Evolutionary conservation across 345 rosid species (phyloP), one percentile per base, ranked within the genome.

Genomic region (Linum trigynum): DNA sequence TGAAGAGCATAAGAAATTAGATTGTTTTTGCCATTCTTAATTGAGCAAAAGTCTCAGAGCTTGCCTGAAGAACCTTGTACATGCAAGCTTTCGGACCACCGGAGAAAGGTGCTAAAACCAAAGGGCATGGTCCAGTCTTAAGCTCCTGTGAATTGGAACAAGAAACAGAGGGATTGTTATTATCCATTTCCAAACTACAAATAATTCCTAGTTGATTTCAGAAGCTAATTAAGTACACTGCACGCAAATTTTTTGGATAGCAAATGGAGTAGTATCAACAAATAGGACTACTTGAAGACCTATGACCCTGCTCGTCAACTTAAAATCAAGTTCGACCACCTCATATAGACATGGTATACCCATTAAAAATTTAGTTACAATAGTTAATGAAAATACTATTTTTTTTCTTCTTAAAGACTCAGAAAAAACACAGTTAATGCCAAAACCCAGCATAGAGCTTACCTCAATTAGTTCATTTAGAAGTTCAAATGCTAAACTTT

Each of bases 31-130:
- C 5, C 36, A 39, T 12, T 48, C 38, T 67, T 40, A 55, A 43
- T 39, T 1, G 23, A 45, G 39, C 12, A 38, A 36, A 35, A 2
- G 48, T 38, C 53, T 56, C 43, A 17, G 45, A 43, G 61, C 14
- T 69, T 85, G 88, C 99, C 92, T 90, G 95, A 75, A 94, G 89
- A 77, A 85, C 85, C 77, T 86, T 90, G 75, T 85, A 88, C 96
- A 90, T 85, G 75, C 97, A 88, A 37, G 99, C 89, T 62, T 85
- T 88, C 37, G 95, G 89, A 69, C 95, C 99, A 45, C 97, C 95
- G 23, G 96, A 94, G 78, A 90, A 94, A 0, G 99, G 83, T 17
- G 87, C 89, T 56, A 94, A 82, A 60, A 88, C 96, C 42, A 88
- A 61, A 58, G 99, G 99, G 74, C 85, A 74, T 60, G 85, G 84